A percentile compares a stretch with the other conserved stretches of the same genome.
phyloP scores from a whole-genome alignment of 495 filamentous ascomycete species.

The Bacidia gigantensis region DNA sequence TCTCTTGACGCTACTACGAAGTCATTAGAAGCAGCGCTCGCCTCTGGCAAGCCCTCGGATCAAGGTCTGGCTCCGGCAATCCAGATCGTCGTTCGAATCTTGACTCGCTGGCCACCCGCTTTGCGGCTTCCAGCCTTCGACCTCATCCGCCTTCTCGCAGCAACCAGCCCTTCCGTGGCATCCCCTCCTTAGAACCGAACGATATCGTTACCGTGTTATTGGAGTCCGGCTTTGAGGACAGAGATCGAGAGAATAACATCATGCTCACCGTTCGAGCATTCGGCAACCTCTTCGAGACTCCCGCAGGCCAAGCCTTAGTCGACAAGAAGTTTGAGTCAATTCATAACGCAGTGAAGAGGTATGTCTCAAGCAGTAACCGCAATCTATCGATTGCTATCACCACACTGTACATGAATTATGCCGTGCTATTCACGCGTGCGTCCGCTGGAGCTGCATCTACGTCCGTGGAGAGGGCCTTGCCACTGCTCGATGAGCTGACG shows the following conservation, averaged over 20 bases:
- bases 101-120: slow-evolving; percentile 61
- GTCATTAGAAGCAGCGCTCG: slow-evolving; percentile 37
- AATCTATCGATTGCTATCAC: slow-evolving; percentile 71
- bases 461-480: slow-evolving; percentile 42
- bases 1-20: slow-evolving; percentile 40
- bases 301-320: slow-evolving; percentile 51
- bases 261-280: slow-evolving; percentile 77
- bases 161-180: slow-evolving; percentile 47
- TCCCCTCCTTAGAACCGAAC: slow-evolving; percentile 42
- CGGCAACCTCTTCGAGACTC: slow-evolving; percentile 74
- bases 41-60: slow-evolving; percentile 14
- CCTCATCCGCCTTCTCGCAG: slow-evolving; percentile 64
- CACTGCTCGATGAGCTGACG: slow-evolving; percentile 48
- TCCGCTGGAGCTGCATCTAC: slow-evolving; percentile 20
- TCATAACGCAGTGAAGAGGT: slow-evolving; percentile 34
- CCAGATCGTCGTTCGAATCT: slow-evolving; percentile 48
- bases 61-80: slow-evolving; percentile 34
- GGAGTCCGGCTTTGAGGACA: slow-evolving; percentile 40
- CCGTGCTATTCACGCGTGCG: slow-evolving; percentile 42
- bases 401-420: slow-evolving; percentile 77
- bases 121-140: slow-evolving; percentile 76
- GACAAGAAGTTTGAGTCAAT: slow-evolving; percentile 44
- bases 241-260: slow-evolving; percentile 50
- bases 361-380: slow-evolving; percentile 45
- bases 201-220: slow-evolving; percentile 32